These are phyloP conservation scores for Leptodermis oblonga DNA, from an alignment of 257 asterid species.

Conservation along the genomic window DNA sequence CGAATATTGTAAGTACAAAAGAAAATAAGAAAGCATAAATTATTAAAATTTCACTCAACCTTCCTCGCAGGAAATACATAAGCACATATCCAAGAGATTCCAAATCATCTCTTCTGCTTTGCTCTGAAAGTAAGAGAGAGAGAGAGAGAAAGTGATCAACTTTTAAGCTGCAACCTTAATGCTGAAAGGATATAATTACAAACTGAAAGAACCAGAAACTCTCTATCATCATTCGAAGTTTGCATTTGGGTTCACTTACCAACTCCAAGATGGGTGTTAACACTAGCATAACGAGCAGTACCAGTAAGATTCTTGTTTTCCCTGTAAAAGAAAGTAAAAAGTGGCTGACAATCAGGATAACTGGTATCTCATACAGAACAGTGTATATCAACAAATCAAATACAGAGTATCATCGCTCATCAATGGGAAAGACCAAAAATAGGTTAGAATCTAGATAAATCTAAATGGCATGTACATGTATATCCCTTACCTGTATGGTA, in stretches of 20 bases:
- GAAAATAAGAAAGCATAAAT: not conserved
- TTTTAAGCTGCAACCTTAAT: not conserved
- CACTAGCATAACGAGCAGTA: constrained; percentile 97
- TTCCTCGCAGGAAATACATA: constrained; percentile 91
- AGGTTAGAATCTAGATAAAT: not conserved
- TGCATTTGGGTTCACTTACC: constrained; percentile 48
- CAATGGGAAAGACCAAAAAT: not conserved
- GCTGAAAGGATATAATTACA: not conserved
- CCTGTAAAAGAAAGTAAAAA: constrained; percentile 37
- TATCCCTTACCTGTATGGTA: constrained; percentile 77
- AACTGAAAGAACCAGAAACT: not conserved
- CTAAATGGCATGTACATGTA: not conserved
- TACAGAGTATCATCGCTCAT: not conserved
- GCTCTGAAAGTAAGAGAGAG: constrained; percentile 51
- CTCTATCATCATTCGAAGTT: constrained; percentile 5
- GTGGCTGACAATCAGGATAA: not conserved
- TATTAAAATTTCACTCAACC: constrained; percentile 35
- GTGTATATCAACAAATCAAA: not conserved
- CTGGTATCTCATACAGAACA: not conserved
- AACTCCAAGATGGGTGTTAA: constrained; percentile 95
- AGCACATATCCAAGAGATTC: constrained; percentile 96
- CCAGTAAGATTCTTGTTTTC: constrained; percentile 98
- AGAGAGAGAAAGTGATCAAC: no score
- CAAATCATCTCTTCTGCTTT: constrained; percentile 96
- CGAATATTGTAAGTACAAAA: not conserved